Conservation (phyloP, 306 rosid genomes). For the Casuarina glauca region DNA sequence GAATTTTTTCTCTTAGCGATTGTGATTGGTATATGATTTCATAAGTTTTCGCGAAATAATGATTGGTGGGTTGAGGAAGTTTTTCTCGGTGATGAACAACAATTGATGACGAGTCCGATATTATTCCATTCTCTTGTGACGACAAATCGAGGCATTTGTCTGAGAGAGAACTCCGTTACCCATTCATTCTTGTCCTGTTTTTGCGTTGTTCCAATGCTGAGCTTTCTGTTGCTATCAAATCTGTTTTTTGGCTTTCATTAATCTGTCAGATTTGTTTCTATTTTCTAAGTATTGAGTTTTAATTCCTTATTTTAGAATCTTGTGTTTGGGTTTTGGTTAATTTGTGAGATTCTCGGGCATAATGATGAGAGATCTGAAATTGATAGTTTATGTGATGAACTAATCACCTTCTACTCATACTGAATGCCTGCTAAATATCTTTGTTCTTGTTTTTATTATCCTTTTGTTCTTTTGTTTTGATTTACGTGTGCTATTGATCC, state of each 20-base stretch:
- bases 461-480: not conserved
- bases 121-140: conserved; percentile 65
- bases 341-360: conserved; percentile 28
- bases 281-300: not conserved
- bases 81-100: conserved; percentile 72
- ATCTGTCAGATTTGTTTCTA: not conserved
- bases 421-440: conserved; percentile 45
- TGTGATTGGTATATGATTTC: not conserved
- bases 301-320: too few species aligned
- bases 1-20: not conserved
- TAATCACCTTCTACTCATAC: conserved; percentile 81
- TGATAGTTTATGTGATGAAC: conserved; percentile 49
- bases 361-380: conserved; percentile 36
- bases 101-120: conserved; percentile 84
- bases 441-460: not conserved
- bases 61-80: conserved; percentile 4
- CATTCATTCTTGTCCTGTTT: too few species aligned
- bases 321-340: not conserved
- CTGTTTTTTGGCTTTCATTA: too few species aligned
- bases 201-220: not conserved
- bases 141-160: conserved; percentile 96
- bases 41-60: not conserved
- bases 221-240: too few species aligned
- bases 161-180: conserved; percentile 50
- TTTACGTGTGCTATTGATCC: not conserved